Evolutionary conservation across 371 early-diverging fungal genomes (phyloP).

Genomic region (Mortierella sp.): DNA sequence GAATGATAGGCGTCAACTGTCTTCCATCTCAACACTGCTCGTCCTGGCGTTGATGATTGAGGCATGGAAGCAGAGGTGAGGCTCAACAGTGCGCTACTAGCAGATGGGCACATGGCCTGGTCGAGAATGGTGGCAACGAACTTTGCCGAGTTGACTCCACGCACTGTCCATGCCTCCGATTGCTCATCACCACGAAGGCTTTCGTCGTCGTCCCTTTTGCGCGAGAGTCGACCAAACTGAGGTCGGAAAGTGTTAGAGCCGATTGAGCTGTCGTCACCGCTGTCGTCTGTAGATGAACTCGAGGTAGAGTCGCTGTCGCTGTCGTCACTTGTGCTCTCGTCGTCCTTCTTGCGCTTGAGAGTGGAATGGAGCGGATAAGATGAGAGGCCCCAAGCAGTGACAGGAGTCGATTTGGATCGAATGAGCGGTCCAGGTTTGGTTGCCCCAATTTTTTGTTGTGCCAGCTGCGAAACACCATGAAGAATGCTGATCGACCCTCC

Average conservation of each 20-base stretch:
- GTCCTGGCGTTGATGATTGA: neutral
- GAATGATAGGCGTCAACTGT: slow-evolving; percentile 33
- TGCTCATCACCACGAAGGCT: neutral
- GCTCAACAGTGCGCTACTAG: slow-evolving; percentile 16
- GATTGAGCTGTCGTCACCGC: slow-evolving; percentile 31
- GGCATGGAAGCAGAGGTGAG: neutral
- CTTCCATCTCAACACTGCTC: slow-evolving; percentile 15
- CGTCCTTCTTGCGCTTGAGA: slow-evolving; percentile 15
- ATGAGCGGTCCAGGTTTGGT: neutral
- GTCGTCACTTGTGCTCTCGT: slow-evolving; percentile 24
- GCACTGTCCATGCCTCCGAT: slow-evolving; percentile 18
- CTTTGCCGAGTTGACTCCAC: slow-evolving; percentile 42
- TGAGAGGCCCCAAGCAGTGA: slow-evolving; percentile 28
- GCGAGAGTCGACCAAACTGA: slow-evolving; percentile 26
- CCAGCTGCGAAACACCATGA: neutral
- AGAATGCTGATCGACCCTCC: neutral
- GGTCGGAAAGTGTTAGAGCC: neutral
- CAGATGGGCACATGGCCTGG: slow-evolving; percentile 12
- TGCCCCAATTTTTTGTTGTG: neutral
- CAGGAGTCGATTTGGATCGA: neutral
- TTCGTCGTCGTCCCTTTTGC: neutral
- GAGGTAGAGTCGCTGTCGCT: slow-evolving; percentile 36
- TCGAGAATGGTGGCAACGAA: slow-evolving; percentile 26
- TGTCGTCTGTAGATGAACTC: slow-evolving; percentile 26
- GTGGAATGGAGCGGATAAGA: slow-evolving; percentile 18